Evolutionary conservation across 345 rosid genomes (phyloP).

Genomic region (Gossypium raimondii): DNA sequence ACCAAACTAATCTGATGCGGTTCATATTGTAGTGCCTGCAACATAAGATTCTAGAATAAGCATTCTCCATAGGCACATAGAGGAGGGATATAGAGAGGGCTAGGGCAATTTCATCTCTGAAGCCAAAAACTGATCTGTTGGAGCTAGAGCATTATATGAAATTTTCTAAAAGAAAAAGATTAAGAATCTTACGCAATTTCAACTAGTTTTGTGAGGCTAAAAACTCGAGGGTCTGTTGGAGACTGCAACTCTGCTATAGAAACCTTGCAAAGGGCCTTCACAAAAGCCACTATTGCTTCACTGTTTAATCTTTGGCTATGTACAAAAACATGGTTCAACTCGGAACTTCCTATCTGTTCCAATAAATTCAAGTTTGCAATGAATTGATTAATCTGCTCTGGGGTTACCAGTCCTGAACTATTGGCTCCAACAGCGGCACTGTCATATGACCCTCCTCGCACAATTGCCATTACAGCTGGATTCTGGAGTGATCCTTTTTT

Average conservation of each 20-base stretch:
- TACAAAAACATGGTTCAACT: constrained; percentile 93
- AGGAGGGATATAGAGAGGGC: background rate
- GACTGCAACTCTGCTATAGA: constrained; percentile 92
- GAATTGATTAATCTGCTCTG: constrained; percentile 71
- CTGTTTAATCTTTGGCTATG: constrained; percentile 93
- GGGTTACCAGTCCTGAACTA: constrained; percentile 59
- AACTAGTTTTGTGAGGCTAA: constrained; percentile 94
- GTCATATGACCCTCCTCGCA: constrained; percentile 96
- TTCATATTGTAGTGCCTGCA: constrained; percentile 98
- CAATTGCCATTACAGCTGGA: constrained; percentile 95
- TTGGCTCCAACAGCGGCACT: constrained; percentile 63
- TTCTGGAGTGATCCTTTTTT: constrained; percentile 88
- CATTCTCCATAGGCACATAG: background rate
- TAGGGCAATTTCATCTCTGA: background rate
- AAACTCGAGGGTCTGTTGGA: constrained; percentile 96
- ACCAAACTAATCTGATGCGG: constrained; percentile 97
- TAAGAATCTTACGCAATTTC: constrained; percentile 84
- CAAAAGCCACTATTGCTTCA: constrained; percentile 94
- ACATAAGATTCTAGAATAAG: constrained; percentile 7
- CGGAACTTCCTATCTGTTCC: constrained; percentile 91
- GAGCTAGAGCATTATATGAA: background rate
- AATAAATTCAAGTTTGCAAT: constrained; percentile 89
- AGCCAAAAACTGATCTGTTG: background rate
- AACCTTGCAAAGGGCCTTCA: constrained; percentile 93
- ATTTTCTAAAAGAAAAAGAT: background rate